phyloP scores from a whole-genome alignment of 306 rosid genomes.

The Senna siamea region DNA sequence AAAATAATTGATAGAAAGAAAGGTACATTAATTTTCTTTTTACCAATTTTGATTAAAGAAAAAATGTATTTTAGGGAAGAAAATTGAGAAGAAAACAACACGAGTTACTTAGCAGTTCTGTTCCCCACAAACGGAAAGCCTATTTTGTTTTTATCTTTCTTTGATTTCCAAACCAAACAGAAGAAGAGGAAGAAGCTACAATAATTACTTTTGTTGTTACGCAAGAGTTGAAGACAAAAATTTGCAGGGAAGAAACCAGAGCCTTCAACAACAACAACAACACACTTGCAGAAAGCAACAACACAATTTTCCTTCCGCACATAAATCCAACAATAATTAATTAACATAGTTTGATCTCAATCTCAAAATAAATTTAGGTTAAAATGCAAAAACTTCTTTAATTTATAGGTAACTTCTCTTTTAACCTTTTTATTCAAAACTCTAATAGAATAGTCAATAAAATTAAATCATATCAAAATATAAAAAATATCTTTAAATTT shows the following conservation, averaged over 20 bases:
- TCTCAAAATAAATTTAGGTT: no score
- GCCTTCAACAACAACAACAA: no score
- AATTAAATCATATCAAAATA: no score
- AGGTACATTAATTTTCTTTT: neutral
- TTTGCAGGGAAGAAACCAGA: no score
- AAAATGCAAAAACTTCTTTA: no score
- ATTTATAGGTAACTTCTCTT: no score
- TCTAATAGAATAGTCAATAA: no score
- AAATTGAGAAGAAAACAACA: neutral
- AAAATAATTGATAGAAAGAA: neutral
- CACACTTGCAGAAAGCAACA: neutral
- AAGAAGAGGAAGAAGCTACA: no score
- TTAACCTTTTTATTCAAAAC: no score
- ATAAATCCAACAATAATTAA: constrained; percentile 27
- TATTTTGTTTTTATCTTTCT: constrained; percentile 11
- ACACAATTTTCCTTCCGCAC: constrained; percentile 18
- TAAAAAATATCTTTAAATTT: no score
- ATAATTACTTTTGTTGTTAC: neutral
- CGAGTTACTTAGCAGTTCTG: neutral
- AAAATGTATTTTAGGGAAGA: neutral
- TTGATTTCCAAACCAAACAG: constrained; percentile 29
- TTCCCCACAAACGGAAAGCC: constrained; percentile 15
- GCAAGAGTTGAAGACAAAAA: constrained; percentile 36
- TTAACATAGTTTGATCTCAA: neutral
- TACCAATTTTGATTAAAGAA: neutral